Base-by-base conservation (phyloP, 805 yeast species). In the Lachancea sp. region DNA sequence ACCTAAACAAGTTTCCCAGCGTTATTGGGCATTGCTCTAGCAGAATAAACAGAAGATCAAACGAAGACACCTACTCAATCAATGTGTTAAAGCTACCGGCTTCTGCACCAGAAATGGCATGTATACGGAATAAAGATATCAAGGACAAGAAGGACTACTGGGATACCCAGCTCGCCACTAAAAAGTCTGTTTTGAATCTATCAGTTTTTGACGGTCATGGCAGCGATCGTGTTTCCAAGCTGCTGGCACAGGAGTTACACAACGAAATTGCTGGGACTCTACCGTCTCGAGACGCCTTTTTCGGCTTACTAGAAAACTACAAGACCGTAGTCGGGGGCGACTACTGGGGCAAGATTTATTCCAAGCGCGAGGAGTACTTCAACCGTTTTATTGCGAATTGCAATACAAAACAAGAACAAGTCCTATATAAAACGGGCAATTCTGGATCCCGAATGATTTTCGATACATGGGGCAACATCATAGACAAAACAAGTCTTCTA, bases 141-240 rank as follows among this genome's bases (percentile, higher is more conserved):
- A 28, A 29, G 42, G 52, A 19, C 45, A 52, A 19, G 38, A 58
- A 23, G 46, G 61, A 28, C 28, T 38, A 46, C 52, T 29, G 38
- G 42, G 42, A 8, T 30, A 42, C 43, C 9, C 41, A 40, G 38
- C 35, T 43, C 16, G 41, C 41, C 15, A 30, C 25, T 15, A 45
- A 40, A 43, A 34, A 29, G 36, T 46, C 61, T 1, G 77, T 80
- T 15, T 83, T 90, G 64, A 77, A 76, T 49, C 79, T 85, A 52
- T 76, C 77, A 34, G 72, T 92, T 1, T 88, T 84, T 60, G 98
- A 92, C 63, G 98, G 98, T 8, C 98, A 92, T 63, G 98, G 97
- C 6, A 95, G 96, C 17, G 71, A 69, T 18, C 79, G 80, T 40
- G 85, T 95, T 52, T 71, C 88, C 34, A 70, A 67, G 18, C 83